Conservation (phyloP, 352 stramenopile species). For the Aphanomyces cochlioides region DNA sequence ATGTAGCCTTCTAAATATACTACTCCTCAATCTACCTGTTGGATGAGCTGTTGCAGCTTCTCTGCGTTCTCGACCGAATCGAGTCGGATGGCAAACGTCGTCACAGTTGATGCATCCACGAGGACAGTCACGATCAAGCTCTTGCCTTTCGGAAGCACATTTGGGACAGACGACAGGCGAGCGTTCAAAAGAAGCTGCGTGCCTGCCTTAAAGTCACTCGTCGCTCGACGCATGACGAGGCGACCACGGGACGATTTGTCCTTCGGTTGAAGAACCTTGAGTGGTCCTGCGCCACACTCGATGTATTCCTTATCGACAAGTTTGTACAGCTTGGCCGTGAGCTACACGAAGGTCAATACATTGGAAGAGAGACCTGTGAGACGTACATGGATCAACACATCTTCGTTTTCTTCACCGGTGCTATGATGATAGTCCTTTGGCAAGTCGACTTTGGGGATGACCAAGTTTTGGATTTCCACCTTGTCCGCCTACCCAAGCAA, state of each 20-base stretch:
- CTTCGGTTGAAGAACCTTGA: slow-evolving; percentile 24
- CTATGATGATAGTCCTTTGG: slow-evolving; percentile 29
- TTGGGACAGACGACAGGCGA: slow-evolving; percentile 14
- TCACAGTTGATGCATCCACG: slow-evolving; percentile 2
- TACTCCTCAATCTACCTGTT: background rate
- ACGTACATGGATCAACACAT: slow-evolving; percentile 24
- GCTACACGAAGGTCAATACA: background rate
- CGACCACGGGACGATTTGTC: slow-evolving; percentile 11
- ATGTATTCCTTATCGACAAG: slow-evolving; percentile 24
- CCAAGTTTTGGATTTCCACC: slow-evolving; percentile 12
- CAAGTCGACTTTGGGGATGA: slow-evolving; percentile 25
- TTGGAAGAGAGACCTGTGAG: background rate
- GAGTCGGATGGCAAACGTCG: slow-evolving; percentile 17
- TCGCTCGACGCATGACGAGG: slow-evolving; percentile 26
- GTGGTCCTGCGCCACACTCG: slow-evolving; percentile 21
- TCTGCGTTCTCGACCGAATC: slow-evolving; percentile 20
- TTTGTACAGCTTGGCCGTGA: slow-evolving; percentile 27
- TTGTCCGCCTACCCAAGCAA: slow-evolving; percentile 1
- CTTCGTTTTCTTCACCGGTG: slow-evolving; percentile 29
- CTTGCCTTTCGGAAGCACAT: slow-evolving; percentile 17
- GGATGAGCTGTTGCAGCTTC: slow-evolving; percentile 11
- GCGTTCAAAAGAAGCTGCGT: slow-evolving; percentile 27
- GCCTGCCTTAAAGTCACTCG: slow-evolving; percentile 29
- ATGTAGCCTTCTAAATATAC: too few species aligned
- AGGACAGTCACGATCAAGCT: slow-evolving; percentile 18